phyloP scores from a whole-genome alignment of 306 rosid species.

The Quercus aquifolioides region DNA sequence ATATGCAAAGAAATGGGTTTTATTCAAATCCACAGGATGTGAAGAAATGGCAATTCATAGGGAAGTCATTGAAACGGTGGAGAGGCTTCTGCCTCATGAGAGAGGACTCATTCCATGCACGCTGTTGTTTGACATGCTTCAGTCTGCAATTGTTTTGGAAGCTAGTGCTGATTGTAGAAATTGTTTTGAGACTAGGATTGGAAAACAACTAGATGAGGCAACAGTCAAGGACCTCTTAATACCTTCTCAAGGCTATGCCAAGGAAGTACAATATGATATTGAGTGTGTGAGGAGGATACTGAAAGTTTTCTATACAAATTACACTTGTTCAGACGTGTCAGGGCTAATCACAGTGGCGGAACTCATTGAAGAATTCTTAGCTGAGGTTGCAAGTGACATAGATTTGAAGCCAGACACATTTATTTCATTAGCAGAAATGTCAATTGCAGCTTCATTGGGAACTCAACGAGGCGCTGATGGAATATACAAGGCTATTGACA shows the following conservation, averaged over 20 bases:
- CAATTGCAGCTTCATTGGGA: slow-evolving; percentile 38
- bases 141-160: slow-evolving; percentile 24
- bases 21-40: neutral
- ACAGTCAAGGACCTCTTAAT: slow-evolving; percentile 39
- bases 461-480: slow-evolving; percentile 39
- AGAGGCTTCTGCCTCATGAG: slow-evolving; percentile 46
- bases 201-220: slow-evolving; percentile 49
- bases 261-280: slow-evolving; percentile 33
- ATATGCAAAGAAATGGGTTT: slow-evolving; percentile 43
- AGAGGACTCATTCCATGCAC: slow-evolving; percentile 35
- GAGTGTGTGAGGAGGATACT: slow-evolving; percentile 38
- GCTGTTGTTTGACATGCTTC: slow-evolving; percentile 34
- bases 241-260: slow-evolving; percentile 28
- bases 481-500: slow-evolving; percentile 43
- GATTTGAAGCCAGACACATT: slow-evolving; percentile 35
- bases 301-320: slow-evolving; percentile 35
- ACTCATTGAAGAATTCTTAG: slow-evolving; percentile 46
- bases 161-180: slow-evolving; percentile 33
- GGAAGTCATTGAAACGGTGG: slow-evolving; percentile 54
- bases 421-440: slow-evolving; percentile 40
- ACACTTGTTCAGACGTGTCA: slow-evolving; percentile 17
- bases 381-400: slow-evolving; percentile 31
- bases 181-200: slow-evolving; percentile 46
- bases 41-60: slow-evolving; percentile 24
- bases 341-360: slow-evolving; percentile 36